Percentiles rank a stretch among this genome's conserved stretches.
Evolutionary conservation across 1,284 basidiomycete genomes (phyloP).

Genomic region (Meira nashicola): DNA sequence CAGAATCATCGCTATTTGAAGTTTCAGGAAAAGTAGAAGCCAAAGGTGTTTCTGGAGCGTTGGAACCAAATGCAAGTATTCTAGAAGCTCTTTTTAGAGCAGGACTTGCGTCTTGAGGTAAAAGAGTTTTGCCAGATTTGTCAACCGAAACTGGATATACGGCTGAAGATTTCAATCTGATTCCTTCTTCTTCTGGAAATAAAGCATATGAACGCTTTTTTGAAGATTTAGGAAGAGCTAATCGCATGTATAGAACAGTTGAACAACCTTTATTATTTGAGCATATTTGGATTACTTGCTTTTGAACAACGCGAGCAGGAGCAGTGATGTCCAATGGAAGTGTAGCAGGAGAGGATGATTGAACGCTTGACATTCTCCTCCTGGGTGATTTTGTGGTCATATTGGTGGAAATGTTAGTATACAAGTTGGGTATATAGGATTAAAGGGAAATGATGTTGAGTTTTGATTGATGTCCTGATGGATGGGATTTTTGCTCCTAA

Average conservation of each 20-base stretch:
- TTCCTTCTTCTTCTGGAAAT: neutral
- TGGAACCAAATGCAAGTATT: neutral
- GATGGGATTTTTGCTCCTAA: too few species aligned
- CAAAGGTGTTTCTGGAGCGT: too few species aligned
- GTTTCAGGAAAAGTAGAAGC: too few species aligned
- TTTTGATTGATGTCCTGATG: too few species aligned
- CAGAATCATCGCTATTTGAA: neutral
- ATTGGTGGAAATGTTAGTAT: too few species aligned
- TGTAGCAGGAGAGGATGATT: neutral
- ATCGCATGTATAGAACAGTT: neutral
- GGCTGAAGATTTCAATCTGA: neutral
- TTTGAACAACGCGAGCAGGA: conserved; percentile 2
- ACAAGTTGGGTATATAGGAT: too few species aligned
- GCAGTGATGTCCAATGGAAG: neutral
- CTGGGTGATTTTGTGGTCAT: too few species aligned
- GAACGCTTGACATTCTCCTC: neutral
- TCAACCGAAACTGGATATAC: neutral
- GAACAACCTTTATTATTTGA: neutral
- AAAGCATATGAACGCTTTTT: neutral
- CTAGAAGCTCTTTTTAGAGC: neutral
- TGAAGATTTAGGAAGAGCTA: neutral
- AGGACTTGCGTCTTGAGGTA: neutral
- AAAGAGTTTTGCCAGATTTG: neutral
- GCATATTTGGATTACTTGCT: neutral
- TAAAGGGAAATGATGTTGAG: too few species aligned